Percentiles rank a stretch among this genome's conserved stretches.
These are phyloP conservation scores for Spergularia marina DNA, from an alignment of 148 eudicot genomes.

Conservation along the genomic window DNA sequence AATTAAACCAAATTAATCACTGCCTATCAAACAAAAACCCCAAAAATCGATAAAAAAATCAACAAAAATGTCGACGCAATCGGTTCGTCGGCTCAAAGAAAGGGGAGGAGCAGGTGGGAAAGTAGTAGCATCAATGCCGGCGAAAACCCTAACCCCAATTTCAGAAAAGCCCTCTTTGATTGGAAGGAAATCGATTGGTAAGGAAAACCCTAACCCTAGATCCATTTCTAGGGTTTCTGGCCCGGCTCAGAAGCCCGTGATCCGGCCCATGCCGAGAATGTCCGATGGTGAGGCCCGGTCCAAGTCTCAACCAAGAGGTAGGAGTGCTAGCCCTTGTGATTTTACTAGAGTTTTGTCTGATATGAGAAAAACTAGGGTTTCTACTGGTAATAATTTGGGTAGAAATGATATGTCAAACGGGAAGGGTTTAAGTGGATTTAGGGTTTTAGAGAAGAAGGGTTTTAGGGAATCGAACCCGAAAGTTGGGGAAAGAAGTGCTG, in stretches of 20 bases:
- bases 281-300: constrained; percentile 34
- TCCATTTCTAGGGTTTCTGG: constrained; percentile 51
- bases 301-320: constrained; percentile 67
- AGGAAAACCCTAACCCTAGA: constrained; percentile 51
- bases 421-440: constrained; percentile 27
- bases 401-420: constrained; percentile 26
- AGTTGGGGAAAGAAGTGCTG: constrained; percentile 15
- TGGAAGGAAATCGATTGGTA: constrained; percentile 40
- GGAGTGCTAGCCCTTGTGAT: constrained; percentile 82
- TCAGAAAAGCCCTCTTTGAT: constrained; percentile 28
- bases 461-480: constrained; percentile 20
- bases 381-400: constrained; percentile 31
- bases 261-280: constrained; percentile 45
- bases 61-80: constrained; percentile 34
- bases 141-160: constrained; percentile 42
- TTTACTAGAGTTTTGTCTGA: constrained; percentile 47
- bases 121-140: constrained; percentile 29
- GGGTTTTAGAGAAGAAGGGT: constrained; percentile 38
- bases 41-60: background rate
- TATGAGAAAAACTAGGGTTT: constrained; percentile 48
- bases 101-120: constrained; percentile 44
- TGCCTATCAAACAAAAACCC: constrained; percentile 4
- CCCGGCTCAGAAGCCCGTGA: constrained; percentile 52
- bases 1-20: background rate
- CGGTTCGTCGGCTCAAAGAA: constrained; percentile 52